Evolutionary conservation across 2,329 filamentous ascomycete genomes (phyloP).

Genomic region (Paracoccidioides brasiliensis): DNA sequence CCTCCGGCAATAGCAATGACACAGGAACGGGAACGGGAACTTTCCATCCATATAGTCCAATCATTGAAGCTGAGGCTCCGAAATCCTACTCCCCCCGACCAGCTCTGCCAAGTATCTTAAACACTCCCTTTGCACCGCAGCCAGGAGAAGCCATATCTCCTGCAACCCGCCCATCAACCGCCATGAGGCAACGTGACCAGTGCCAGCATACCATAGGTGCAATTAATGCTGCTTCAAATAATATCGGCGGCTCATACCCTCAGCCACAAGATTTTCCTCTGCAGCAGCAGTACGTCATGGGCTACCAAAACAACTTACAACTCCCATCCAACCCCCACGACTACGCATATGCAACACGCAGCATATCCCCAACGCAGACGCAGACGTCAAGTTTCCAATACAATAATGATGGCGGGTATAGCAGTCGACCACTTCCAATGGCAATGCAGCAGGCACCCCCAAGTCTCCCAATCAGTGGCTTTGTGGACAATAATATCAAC

Average conservation of each 20-base stretch:
- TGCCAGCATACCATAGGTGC: not conserved
- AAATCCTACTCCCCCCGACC: constrained; percentile 12
- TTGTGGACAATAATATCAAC: not conserved
- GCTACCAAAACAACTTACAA: constrained; percentile 17
- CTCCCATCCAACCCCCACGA: not conserved
- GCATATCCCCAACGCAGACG: constrained; percentile 3
- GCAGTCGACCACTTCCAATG: not conserved
- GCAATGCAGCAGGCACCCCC: constrained; percentile 1
- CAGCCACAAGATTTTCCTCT: constrained; percentile 1
- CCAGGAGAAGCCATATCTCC: constrained; percentile 25
- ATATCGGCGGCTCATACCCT: not conserved
- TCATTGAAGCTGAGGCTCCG: not conserved
- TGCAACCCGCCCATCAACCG: constrained; percentile 19
- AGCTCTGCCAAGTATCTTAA: constrained; percentile 25
- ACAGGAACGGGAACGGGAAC: not conserved
- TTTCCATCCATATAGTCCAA: constrained; percentile 3
- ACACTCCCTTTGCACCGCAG: constrained; percentile 29
- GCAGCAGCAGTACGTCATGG: constrained; percentile 13
- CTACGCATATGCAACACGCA: constrained; percentile 2
- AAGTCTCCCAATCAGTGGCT: not conserved
- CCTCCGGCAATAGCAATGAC: not conserved
- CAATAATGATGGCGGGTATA: not conserved
- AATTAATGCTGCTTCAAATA: not conserved
- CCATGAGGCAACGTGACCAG: constrained; percentile 6
- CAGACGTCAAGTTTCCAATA: not conserved